Percentiles rank a stretch among this genome's conserved stretches.
phyloP scores from a whole-genome alignment of 2,329 filamentous ascomycete genomes.

The Ascochyta viciae-villosae region DNA sequence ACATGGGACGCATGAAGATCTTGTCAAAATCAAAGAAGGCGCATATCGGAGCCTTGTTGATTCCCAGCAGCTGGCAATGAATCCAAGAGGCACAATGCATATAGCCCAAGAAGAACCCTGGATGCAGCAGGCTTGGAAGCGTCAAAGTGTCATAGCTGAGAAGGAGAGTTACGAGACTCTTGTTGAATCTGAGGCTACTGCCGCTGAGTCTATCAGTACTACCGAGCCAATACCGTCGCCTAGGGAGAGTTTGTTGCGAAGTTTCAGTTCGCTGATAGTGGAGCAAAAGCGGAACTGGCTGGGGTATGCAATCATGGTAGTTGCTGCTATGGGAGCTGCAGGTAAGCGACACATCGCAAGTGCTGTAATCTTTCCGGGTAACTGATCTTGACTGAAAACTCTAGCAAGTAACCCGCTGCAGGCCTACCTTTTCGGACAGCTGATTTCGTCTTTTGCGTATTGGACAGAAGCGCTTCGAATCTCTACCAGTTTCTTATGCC shows the following conservation, averaged over 20 bases:
- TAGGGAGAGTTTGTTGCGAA: not conserved
- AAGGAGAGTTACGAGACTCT: slow-evolving; percentile 23
- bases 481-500: slow-evolving; percentile 54
- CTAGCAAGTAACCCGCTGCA: slow-evolving; percentile 30
- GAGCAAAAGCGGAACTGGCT: slow-evolving; percentile 30
- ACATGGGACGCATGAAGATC: slow-evolving; percentile 73
- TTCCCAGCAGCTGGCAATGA: slow-evolving; percentile 77
- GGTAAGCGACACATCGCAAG: slow-evolving; percentile 16
- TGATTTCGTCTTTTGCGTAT: slow-evolving; percentile 33
- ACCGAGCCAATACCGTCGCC: not conserved
- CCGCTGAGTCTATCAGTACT: slow-evolving; percentile 46
- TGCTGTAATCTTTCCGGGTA: too few species aligned
- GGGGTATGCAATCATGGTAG: slow-evolving; percentile 22
- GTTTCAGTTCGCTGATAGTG: slow-evolving; percentile 19
- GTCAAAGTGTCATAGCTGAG: slow-evolving; percentile 37
- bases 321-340: slow-evolving; percentile 31
- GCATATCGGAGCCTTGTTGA: slow-evolving; percentile 71
- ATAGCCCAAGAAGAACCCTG: not conserved
- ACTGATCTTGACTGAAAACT: not conserved
- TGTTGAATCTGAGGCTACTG: slow-evolving; percentile 14
- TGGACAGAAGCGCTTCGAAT: slow-evolving; percentile 24
- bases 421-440: slow-evolving; percentile 31
- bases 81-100: slow-evolving; percentile 44
- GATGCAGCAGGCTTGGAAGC: slow-evolving; percentile 33
- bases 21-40: slow-evolving; percentile 65